Evolutionary conservation across 2,329 filamentous ascomycete species (phyloP).

Genomic region (Dactylellina cionopaga): DNA sequence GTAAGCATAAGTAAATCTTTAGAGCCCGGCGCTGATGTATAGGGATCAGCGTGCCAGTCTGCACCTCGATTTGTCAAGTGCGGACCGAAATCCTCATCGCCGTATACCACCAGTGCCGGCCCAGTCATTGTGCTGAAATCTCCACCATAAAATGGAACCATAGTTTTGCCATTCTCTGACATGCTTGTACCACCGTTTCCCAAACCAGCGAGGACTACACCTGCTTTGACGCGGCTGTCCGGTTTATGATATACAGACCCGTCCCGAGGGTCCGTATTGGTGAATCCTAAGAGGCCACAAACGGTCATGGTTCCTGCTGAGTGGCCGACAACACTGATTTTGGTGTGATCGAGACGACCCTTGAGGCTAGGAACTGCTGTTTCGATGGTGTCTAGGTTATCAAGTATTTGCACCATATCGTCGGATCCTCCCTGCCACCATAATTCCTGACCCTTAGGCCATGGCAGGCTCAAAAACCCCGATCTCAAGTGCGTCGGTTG

Average conservation of each 20-base stretch:
- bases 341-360: constrained; percentile 59
- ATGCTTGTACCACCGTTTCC: constrained; percentile 59
- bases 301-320: constrained; percentile 61
- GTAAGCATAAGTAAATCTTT: constrained; percentile 60
- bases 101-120: constrained; percentile 61
- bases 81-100: constrained; percentile 60
- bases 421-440: constrained; percentile 59
- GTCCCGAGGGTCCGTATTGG: constrained; percentile 59
- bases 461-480: constrained; percentile 55
- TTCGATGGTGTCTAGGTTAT: constrained; percentile 61
- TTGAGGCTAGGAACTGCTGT: constrained; percentile 58
- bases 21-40: constrained; percentile 58
- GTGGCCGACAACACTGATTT: constrained; percentile 61
- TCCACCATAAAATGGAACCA: constrained; percentile 59
- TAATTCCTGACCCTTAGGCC: constrained; percentile 54
- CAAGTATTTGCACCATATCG: constrained; percentile 61
- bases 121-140: constrained; percentile 60
- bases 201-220: constrained; percentile 59
- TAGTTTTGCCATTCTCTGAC: constrained; percentile 56
- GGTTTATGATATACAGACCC: constrained; percentile 48
- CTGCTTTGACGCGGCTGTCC: constrained; percentile 61
- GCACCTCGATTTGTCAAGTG: constrained; percentile 59
- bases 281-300: constrained; percentile 60
- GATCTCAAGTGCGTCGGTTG: constrained; percentile 63
- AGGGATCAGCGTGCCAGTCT: constrained; percentile 62